Percentiles rank a stretch among this genome's conserved stretches.
phyloP scores from a whole-genome alignment of 441 rosid genomes.

The Manihot esculenta region DNA sequence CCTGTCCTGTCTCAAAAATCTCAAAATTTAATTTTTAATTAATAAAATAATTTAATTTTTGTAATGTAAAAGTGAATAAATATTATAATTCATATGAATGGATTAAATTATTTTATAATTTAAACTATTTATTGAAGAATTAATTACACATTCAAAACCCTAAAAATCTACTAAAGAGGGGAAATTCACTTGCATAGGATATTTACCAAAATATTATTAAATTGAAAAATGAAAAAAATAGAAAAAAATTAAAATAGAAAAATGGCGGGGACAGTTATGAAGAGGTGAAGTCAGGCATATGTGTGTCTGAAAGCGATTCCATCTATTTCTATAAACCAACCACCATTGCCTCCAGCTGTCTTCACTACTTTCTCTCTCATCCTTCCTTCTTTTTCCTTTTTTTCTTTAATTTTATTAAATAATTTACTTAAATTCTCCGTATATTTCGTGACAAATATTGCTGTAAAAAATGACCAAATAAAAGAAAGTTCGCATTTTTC shows the following conservation, averaged over 20 bases:
- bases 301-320: slow-evolving; percentile 53
- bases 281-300: slow-evolving; percentile 41
- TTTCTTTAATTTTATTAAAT: neutral
- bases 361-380: slow-evolving; percentile 50
- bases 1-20: neutral
- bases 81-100: too few relatives aligned
- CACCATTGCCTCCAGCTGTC: slow-evolving; percentile 73
- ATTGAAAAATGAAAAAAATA: neutral
- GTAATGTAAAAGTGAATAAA: too few relatives aligned
- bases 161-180: too few relatives aligned
- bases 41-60: too few relatives aligned
- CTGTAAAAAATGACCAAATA: slow-evolving; percentile 16
- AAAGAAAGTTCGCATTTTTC: slow-evolving; percentile 15
- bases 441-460: slow-evolving; percentile 37
- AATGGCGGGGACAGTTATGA: neutral
- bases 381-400: neutral
- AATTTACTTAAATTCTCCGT: slow-evolving; percentile 33
- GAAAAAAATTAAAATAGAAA: neutral
- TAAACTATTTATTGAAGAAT: too few relatives aligned
- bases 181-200: too few relatives aligned
- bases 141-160: too few relatives aligned
- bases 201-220: neutral
- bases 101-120: too few relatives aligned
- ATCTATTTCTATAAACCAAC: slow-evolving; percentile 33
- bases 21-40: too few relatives aligned